Conservation (phyloP, 2,329 filamentous ascomycete genomes). For the Colletotrichum phormii region DNA sequence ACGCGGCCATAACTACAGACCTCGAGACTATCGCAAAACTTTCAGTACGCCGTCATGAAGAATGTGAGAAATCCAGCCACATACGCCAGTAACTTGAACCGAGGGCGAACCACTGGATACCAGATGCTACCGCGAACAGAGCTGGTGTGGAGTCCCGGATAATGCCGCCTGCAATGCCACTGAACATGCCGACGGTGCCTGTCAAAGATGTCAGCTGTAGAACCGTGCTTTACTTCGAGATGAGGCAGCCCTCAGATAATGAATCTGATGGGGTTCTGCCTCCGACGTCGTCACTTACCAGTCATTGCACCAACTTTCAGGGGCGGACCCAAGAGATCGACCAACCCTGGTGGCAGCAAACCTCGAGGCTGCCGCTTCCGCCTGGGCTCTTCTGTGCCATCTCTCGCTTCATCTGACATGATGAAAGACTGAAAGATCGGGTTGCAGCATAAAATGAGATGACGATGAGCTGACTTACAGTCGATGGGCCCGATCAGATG, state of each 20-base stretch:
- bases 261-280: not conserved
- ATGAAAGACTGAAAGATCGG: slow-evolving; percentile 30
- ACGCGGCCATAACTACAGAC: slow-evolving; percentile 57
- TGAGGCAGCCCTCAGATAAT: not conserved
- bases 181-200: slow-evolving; percentile 72
- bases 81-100: slow-evolving; percentile 82
- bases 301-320: slow-evolving; percentile 69
- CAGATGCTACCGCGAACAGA: slow-evolving; percentile 78
- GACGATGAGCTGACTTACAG: not conserved
- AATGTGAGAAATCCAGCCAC: slow-evolving; percentile 41
- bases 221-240: not conserved
- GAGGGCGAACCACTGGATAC: slow-evolving; percentile 84
- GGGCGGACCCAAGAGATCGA: slow-evolving; percentile 61
- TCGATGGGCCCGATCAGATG: not conserved
- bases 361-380: slow-evolving; percentile 44
- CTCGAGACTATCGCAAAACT: slow-evolving; percentile 56
- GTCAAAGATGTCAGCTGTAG: slow-evolving; percentile 29
- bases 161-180: slow-evolving; percentile 78
- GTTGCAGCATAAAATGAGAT: not conserved
- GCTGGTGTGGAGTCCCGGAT: slow-evolving; percentile 74
- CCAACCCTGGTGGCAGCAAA: slow-evolving; percentile 55
- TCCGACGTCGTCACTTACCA: slow-evolving; percentile 54
- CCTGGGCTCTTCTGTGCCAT: not conserved
- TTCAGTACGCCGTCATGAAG: slow-evolving; percentile 25
- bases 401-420: slow-evolving; percentile 33